Conservation (phyloP, 1,284 basidiomycete genomes). For the Irpex sp. region DNA sequence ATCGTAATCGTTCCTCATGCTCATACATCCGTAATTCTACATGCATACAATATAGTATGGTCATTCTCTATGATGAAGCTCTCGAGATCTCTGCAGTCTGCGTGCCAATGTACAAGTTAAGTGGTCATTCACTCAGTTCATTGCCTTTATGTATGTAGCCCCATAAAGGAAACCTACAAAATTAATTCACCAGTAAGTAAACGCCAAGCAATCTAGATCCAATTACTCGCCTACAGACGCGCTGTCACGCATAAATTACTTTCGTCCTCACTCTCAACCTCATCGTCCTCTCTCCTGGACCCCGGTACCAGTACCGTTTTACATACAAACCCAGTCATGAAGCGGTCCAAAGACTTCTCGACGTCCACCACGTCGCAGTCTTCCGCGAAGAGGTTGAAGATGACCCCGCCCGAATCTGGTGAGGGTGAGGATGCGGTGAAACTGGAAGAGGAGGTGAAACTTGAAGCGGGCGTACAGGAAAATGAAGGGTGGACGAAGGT, state of each 20-base stretch:
- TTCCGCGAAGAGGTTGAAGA: conserved; percentile 31
- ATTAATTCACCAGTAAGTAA: too few relatives aligned
- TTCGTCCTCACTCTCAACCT: background rate
- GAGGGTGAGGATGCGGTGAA: conserved; percentile 5
- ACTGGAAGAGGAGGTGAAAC: background rate
- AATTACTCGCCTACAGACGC: too few relatives aligned
- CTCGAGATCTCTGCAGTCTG: too few relatives aligned
- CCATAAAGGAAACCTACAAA: too few relatives aligned
- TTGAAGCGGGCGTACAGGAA: conserved; percentile 9
- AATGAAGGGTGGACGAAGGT: conserved; percentile 65
- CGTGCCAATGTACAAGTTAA: too few relatives aligned
- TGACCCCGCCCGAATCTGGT: conserved; percentile 16
- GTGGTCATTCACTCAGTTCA: too few relatives aligned
- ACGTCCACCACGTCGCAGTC: conserved; percentile 16
- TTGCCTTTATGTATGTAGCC: too few relatives aligned
- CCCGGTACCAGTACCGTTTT: background rate
- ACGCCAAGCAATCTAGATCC: too few relatives aligned
- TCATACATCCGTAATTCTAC: too few relatives aligned
- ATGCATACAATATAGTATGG: too few relatives aligned
- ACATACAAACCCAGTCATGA: conserved; percentile 27
- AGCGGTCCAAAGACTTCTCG: conserved; percentile 28
- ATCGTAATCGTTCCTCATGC: too few relatives aligned
- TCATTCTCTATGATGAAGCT: too few relatives aligned
- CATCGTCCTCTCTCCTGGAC: background rate
- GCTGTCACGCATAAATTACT: background rate